These are phyloP conservation scores for Beauveria rudraprayagi DNA, from an alignment of 2,329 filamentous ascomycete genomes.

Conservation along the genomic window DNA sequence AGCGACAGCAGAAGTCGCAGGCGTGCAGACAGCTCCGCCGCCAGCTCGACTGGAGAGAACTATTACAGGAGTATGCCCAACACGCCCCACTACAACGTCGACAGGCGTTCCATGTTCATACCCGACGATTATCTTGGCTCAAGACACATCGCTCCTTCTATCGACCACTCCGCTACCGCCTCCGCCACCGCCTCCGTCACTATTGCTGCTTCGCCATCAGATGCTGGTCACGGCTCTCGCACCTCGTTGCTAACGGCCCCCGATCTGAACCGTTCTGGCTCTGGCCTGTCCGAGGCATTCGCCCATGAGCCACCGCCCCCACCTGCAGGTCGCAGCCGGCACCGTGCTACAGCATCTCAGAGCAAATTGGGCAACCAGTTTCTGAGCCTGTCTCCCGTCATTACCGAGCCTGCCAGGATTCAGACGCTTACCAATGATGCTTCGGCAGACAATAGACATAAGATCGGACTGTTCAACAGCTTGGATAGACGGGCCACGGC, in stretches of 20 bases:
- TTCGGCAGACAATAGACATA: slow-evolving; percentile 43
- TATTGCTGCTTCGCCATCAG: slow-evolving; percentile 19
- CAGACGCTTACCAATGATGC: slow-evolving; percentile 19
- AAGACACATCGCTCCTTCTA: slow-evolving; percentile 1
- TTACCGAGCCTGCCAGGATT: neutral
- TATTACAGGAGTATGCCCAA: slow-evolving; percentile 37
- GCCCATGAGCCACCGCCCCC: slow-evolving; percentile 20
- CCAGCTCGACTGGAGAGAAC: slow-evolving; percentile 55
- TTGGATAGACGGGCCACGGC: slow-evolving; percentile 57
- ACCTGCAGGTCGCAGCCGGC: slow-evolving; percentile 21
- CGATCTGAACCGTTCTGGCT: neutral
- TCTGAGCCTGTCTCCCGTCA: slow-evolving; percentile 26
- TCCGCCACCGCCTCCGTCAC: slow-evolving; percentile 19
- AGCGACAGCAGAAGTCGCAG: slow-evolving; percentile 46
- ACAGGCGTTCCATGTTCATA: slow-evolving; percentile 46
- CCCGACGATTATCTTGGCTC: slow-evolving; percentile 46
- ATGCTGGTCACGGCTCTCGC: slow-evolving; percentile 30
- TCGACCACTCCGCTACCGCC: slow-evolving; percentile 17
- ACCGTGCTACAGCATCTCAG: slow-evolving; percentile 36
- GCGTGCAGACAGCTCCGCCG: slow-evolving; percentile 53
- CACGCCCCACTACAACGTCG: slow-evolving; percentile 44
- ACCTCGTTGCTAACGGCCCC: slow-evolving; percentile 24
- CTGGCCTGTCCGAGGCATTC: slow-evolving; percentile 13
- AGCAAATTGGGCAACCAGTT: slow-evolving; percentile 36
- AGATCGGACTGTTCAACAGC: slow-evolving; percentile 44